A percentile compares a stretch with the other conserved stretches of the same genome.
Evolutionary conservation across 345 rosid species (phyloP).

Genomic region (Anastatica hierochuntica): DNA sequence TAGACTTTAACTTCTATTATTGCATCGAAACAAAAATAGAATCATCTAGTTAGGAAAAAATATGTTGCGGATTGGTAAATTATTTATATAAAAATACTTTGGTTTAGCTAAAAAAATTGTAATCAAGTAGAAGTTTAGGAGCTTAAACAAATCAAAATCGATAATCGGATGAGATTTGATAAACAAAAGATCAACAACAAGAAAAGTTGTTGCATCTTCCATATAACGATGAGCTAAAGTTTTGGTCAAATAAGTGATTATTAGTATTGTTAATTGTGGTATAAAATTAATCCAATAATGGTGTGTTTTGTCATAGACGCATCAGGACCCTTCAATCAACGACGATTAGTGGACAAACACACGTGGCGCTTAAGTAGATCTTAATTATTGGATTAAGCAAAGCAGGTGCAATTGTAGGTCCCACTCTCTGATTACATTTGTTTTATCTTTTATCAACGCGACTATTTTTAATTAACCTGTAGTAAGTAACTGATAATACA

Average conservation of each 20-base stretch:
- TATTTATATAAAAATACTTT: no score
- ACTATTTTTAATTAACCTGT: background rate
- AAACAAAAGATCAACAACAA: constrained; percentile 16
- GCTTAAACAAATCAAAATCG: background rate
- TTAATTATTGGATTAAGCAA: constrained; percentile 24
- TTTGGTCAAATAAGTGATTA: constrained; percentile 11
- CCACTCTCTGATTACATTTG: background rate
- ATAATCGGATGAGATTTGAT: constrained; percentile 12
- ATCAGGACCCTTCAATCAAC: background rate
- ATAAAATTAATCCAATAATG: constrained; percentile 1
- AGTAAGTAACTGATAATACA: no score
- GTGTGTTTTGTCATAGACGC: background rate
- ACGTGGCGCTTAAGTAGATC: constrained; percentile 19
- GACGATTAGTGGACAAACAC: constrained; percentile 3
- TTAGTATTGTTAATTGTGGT: background rate
- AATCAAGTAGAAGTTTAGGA: constrained; percentile 10
- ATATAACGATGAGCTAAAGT: background rate
- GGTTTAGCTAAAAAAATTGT: no score
- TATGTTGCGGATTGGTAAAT: no score
- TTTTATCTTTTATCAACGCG: background rate
- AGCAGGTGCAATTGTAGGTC: constrained; percentile 21
- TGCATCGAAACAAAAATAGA: no score
- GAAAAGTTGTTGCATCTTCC: constrained; percentile 28
- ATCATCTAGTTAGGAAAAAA: no score
- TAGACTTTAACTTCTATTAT: no score